phyloP scores from a whole-genome alignment of 345 rosid species.

The Cardiospermum halicacabum region DNA sequence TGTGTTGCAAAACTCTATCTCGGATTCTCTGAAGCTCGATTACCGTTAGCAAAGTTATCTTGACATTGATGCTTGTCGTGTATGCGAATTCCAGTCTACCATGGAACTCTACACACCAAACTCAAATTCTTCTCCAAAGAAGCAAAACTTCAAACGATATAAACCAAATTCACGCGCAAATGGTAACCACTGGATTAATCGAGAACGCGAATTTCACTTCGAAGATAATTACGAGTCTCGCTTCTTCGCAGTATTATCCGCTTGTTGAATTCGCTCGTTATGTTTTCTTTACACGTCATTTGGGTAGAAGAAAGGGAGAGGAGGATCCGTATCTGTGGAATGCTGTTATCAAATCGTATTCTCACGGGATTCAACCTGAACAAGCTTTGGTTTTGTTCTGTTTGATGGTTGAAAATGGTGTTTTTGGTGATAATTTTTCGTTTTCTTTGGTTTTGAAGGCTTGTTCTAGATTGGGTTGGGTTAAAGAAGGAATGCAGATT shows the following conservation, averaged over 20 bases:
- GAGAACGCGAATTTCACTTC: slow-evolving; percentile 27
- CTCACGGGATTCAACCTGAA: slow-evolving; percentile 38
- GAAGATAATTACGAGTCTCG: slow-evolving; percentile 27
- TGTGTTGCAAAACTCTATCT: background rate
- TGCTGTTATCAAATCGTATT: slow-evolving; percentile 41
- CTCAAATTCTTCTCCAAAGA: slow-evolving; percentile 29
- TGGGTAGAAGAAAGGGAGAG: slow-evolving; percentile 7
- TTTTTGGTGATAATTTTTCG: slow-evolving; percentile 34
- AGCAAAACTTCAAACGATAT: slow-evolving; percentile 33
- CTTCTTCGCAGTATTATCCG: slow-evolving; percentile 25
- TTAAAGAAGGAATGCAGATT: slow-evolving; percentile 41
- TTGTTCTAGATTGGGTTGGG: slow-evolving; percentile 35
- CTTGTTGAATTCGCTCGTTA: slow-evolving; percentile 35
- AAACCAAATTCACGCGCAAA: slow-evolving; percentile 34
- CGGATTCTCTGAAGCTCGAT: background rate
- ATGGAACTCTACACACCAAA: slow-evolving; percentile 36
- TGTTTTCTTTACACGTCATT: slow-evolving; percentile 27
- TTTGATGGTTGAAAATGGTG: slow-evolving; percentile 37
- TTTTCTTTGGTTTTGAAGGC: slow-evolving; percentile 47
- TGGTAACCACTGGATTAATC: slow-evolving; percentile 37
- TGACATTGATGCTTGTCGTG: slow-evolving; percentile 19
- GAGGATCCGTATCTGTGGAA: slow-evolving; percentile 48
- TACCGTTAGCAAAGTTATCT: background rate
- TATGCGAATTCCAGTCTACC: slow-evolving; percentile 29
- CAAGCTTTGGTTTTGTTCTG: slow-evolving; percentile 27